Evolutionary conservation across 1,139 yeast genomes (phyloP), one percentile per base, ranked within the genome.

Genomic region (Debaryomyces fabryi): DNA sequence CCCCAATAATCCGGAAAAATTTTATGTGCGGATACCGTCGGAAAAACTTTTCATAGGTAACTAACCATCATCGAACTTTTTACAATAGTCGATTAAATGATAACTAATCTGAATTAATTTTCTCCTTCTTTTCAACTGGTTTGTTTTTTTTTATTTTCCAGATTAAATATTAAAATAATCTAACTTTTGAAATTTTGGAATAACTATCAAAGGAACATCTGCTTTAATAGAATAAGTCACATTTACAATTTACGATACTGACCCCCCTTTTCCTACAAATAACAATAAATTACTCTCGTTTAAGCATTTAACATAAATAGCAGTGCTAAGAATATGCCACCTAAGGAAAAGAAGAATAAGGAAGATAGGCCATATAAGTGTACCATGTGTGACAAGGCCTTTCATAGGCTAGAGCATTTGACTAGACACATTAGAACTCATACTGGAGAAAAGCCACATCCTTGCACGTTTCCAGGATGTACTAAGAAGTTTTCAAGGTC

Each of bases 371-470:
- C 87, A 4, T 82, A 81, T 63, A 74, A 77, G 48, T 83, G 88
- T 62, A 78, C 82, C 39, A 67, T 83, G 59, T 83, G 89, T 70
- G 71, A 74, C 57, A 76, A 84, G 65, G 82, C 86, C 42, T 78
- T 86, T 61, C 86, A 82, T 59, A 69, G 88, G 53, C 62, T 82
- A 46, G 88, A 83, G 60, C 88, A 85, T 62, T 85, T 84, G 60
- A 82, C 89, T 7, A 77, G 91, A 56, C 92, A 86, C 59, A 84
- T 83, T 59, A 69, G 88, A 51, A 83, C 86, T 35, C 88, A 83
- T 58, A 83, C 88, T 1, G 88, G 88, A 23, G 88, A 85, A 60
- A 83, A 87, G 56, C 93, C 93, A 10, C 89, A 86, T 62, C 81
- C 78, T 23, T 87, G 95, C 65, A 79, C 82, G 27, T 83, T 73